Conservation (phyloP, 2,329 filamentous ascomycete genomes). For the Scedosporium apiospermum region DNA sequence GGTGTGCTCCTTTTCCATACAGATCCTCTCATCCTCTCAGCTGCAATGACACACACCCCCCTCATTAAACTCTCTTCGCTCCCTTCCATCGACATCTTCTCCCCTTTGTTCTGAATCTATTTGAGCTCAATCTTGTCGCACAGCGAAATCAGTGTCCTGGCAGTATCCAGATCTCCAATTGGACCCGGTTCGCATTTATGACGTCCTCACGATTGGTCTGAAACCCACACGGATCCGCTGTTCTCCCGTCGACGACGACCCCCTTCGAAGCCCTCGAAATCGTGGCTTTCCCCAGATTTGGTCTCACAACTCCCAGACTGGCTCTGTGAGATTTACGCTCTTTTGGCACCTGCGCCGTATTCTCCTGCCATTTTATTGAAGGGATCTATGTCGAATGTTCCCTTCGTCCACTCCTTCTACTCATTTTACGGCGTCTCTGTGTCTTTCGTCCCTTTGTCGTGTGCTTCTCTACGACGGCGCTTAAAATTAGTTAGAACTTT, state of each 20-base stretch:
- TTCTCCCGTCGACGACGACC: neutral
- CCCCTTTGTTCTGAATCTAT: neutral
- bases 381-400: neutral
- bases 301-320: neutral
- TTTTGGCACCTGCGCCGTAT: neutral
- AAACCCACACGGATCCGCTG: neutral
- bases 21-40: neutral
- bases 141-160: neutral
- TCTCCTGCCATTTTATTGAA: slow-evolving; percentile 1
- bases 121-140: slow-evolving; percentile 3
- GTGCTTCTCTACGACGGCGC: neutral
- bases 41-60: neutral
- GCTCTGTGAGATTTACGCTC: neutral
- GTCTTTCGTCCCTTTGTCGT: neutral
- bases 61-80: slow-evolving; percentile 2
- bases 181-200: neutral
- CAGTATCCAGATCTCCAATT: slow-evolving; percentile 4
- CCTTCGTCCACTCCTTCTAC: slow-evolving; percentile 6
- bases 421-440: neutral
- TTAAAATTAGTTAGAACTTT: no score
- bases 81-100: neutral
- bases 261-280: neutral
- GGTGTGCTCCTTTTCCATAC: neutral
- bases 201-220: slow-evolving; percentile 3
- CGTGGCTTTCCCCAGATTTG: neutral